These are phyloP conservation scores for Cutaneotrichosporon sp. DNA, from an alignment of 1,284 basidiomycete genomes.

Conservation along the genomic window DNA sequence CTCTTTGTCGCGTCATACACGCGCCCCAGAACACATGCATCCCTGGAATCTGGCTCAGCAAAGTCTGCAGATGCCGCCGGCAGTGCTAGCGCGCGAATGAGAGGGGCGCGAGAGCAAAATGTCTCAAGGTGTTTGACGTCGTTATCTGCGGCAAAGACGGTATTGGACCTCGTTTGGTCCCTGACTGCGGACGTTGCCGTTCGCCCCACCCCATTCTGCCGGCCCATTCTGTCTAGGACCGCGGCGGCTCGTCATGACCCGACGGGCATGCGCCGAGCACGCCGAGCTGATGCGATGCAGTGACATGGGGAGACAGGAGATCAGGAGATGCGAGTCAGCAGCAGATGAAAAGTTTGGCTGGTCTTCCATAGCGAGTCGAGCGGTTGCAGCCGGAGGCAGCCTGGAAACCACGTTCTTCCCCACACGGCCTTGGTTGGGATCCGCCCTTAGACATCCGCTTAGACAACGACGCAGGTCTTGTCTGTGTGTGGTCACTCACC, in stretches of 20 bases:
- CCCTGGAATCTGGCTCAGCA: background rate
- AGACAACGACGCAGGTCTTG: background rate
- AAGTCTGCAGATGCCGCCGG: background rate
- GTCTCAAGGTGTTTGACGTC: background rate
- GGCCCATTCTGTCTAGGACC: background rate
- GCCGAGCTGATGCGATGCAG: no score
- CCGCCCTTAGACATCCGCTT: background rate
- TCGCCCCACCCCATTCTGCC: background rate
- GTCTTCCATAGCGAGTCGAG: no score
- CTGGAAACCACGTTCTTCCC: no score
- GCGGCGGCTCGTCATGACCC: background rate
- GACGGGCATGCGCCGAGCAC: no score
- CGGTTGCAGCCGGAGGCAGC: no score
- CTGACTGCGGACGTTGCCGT: conserved; percentile 9
- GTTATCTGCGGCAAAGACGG: conserved; percentile 2
- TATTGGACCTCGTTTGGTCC: background rate
- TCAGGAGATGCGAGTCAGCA: no score
- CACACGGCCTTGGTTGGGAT: background rate
- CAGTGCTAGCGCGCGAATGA: background rate
- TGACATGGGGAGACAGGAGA: no score
- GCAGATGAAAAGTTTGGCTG: no score
- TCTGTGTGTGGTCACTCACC: background rate
- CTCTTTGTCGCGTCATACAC: background rate
- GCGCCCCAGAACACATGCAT: background rate
- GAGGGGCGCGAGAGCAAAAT: background rate